Conservation (phyloP, 225 moss, liverwort and hornwort genomes). For the Takakia lepidozioides region DNA sequence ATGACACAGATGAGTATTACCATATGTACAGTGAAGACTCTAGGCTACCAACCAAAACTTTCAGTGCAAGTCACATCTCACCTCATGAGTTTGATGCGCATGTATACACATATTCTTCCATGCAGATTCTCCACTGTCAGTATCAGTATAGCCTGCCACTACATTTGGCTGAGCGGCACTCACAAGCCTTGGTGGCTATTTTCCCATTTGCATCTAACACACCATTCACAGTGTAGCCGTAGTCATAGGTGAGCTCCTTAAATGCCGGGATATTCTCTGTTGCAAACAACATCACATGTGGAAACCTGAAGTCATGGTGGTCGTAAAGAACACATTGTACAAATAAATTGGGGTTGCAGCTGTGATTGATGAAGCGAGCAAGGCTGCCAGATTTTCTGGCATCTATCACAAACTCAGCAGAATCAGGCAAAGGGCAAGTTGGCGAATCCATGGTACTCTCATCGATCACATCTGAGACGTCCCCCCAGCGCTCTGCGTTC, state of each 20-base stretch:
- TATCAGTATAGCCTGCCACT: constrained; percentile 61
- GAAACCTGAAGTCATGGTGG: constrained; percentile 64
- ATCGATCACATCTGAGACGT: constrained; percentile 11
- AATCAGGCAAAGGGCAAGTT: constrained; percentile 9
- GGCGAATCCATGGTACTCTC: neutral
- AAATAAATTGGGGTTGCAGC: constrained; percentile 87
- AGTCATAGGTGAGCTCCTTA: constrained; percentile 88
- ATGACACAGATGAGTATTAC: too few species aligned
- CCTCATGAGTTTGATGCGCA: too few species aligned
- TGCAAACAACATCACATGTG: constrained; percentile 91
- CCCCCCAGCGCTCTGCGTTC: constrained; percentile 49
- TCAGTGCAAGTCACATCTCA: too few species aligned
- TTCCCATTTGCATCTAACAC: constrained; percentile 40
- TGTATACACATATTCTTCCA: too few species aligned
- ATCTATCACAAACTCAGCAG: constrained; percentile 53
- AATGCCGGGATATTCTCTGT: constrained; percentile 60
- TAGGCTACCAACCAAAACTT: too few species aligned
- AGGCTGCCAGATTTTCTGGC: constrained; percentile 70
- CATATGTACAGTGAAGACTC: too few species aligned
- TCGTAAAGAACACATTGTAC: constrained; percentile 94
- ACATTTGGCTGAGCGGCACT: constrained; percentile 54
- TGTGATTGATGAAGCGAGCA: constrained; percentile 91
- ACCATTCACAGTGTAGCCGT: constrained; percentile 54
- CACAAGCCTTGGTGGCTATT: constrained; percentile 47
- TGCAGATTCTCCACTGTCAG: too few species aligned